Conservation (phyloP, 1,284 basidiomycete species). For the Leccinum holopus region DNA sequence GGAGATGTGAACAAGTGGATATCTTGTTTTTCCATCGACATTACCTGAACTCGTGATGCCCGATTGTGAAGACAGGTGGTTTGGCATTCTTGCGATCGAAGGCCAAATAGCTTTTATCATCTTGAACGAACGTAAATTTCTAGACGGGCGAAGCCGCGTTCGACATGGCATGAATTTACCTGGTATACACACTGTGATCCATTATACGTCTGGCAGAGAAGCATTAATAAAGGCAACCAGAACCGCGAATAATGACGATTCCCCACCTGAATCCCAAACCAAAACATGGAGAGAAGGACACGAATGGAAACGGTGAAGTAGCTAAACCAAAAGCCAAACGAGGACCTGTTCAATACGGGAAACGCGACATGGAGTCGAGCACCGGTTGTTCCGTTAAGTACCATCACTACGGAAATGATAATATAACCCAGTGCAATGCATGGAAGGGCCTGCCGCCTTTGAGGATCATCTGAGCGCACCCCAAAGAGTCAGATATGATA, state of each 20-base stretch:
- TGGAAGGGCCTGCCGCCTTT: constrained; percentile 49
- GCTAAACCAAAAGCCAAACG: constrained; percentile 65
- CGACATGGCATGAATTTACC: constrained; percentile 7
- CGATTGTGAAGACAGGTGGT: constrained; percentile 49
- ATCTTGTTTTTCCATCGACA: neutral
- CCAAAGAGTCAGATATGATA: neutral
- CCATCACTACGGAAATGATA: constrained; percentile 46
- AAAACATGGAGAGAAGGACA: constrained; percentile 60
- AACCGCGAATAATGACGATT: neutral
- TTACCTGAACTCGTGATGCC: constrained; percentile 57
- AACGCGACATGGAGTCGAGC: constrained; percentile 63
- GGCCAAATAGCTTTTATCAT: constrained; percentile 72
- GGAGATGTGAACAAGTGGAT: constrained; percentile 3
- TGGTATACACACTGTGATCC: constrained; percentile 36
- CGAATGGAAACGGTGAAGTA: constrained; percentile 64
- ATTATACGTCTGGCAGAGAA: constrained; percentile 22
- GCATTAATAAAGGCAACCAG: neutral
- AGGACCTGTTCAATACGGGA: constrained; percentile 60
- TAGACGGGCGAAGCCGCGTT: neutral
- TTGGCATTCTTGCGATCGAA: constrained; percentile 53
- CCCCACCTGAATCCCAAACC: constrained; percentile 54
- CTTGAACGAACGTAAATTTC: constrained; percentile 23
- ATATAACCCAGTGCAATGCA: constrained; percentile 50
- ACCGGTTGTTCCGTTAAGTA: constrained; percentile 57
- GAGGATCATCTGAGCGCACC: constrained; percentile 8